Percentiles rank a stretch among this genome's conserved stretches.
Evolutionary conservation across 2,329 filamentous ascomycete genomes (phyloP).

Genomic region (Apiospora sp.): DNA sequence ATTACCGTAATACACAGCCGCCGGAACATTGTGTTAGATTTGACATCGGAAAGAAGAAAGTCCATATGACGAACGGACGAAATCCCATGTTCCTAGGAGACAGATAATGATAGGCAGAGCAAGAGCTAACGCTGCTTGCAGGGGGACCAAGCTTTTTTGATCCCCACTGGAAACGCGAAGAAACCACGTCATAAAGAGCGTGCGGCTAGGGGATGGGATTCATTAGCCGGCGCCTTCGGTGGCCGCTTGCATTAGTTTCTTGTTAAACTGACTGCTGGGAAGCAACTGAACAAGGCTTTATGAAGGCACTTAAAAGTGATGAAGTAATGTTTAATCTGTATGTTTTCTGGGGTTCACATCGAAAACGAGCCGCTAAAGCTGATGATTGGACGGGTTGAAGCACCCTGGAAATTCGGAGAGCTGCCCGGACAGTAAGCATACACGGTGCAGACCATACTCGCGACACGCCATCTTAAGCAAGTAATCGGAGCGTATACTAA

Average conservation of each 20-base stretch:
- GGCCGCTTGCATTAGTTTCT: slow-evolving; percentile 11
- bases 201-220: slow-evolving; percentile 2
- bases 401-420: not conserved
- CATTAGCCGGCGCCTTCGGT: slow-evolving; percentile 3
- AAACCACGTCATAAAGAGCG: slow-evolving; percentile 15
- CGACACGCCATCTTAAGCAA: not conserved
- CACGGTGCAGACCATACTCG: slow-evolving; percentile 1
- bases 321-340: slow-evolving; percentile 3
- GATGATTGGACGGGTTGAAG: not conserved
- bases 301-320: slow-evolving; percentile 8
- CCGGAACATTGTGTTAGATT: not conserved
- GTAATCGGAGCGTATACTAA: not conserved
- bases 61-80: slow-evolving; percentile 11
- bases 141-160: slow-evolving; percentile 6
- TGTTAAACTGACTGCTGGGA: not conserved
- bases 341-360: not conserved
- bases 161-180: slow-evolving; percentile 4
- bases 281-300: not conserved
- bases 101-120: not conserved
- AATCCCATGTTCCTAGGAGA: slow-evolving; percentile 2
- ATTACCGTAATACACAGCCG: not conserved
- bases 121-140: slow-evolving; percentile 4
- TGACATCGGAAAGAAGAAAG: slow-evolving; percentile 17
- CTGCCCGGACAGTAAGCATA: not conserved
- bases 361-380: not conserved